These are phyloP conservation scores for Magnusiomyces fungicola DNA, from an alignment of 1,139 yeast species.

Conservation along the genomic window DNA sequence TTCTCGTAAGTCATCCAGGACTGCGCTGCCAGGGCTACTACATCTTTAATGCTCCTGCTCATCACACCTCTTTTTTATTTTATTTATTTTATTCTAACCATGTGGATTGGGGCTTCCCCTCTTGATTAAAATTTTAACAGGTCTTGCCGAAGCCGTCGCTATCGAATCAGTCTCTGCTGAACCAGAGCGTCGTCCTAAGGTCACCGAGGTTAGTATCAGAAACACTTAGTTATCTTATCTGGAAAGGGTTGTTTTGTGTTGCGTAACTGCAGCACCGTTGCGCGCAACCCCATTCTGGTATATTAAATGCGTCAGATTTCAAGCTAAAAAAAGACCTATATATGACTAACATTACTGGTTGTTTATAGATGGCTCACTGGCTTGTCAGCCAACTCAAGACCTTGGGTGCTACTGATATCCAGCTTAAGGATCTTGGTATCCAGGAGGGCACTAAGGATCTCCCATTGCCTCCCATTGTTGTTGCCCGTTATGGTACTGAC, in stretches of 20 bases:
- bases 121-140: too few relatives aligned
- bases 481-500: slow-evolving; percentile 79
- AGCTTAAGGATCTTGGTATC: slow-evolving; percentile 71
- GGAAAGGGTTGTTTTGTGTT: too few relatives aligned
- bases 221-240: too few relatives aligned
- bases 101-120: too few relatives aligned
- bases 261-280: too few relatives aligned
- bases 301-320: too few relatives aligned
- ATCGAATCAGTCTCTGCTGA: slow-evolving; percentile 95
- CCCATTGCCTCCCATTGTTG: slow-evolving; percentile 85
- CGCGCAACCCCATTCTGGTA: too few relatives aligned
- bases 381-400: slow-evolving; percentile 56
- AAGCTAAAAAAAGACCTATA: too few relatives aligned
- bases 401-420: slow-evolving; percentile 77
- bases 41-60: background rate
- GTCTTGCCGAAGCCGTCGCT: slow-evolving; percentile 74
- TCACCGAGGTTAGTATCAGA: slow-evolving; percentile 38
- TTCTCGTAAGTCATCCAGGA: slow-evolving; percentile 18
- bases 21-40: background rate
- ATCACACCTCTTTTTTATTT: background rate
- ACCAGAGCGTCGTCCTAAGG: slow-evolving; percentile 77
- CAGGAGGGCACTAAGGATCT: slow-evolving; percentile 73
- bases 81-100: too few relatives aligned
- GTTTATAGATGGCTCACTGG: slow-evolving; percentile 72
- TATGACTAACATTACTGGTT: too few relatives aligned